Percentiles rank a stretch among this genome's conserved stretches.
Conservation (phyloP, 2,329 filamentous ascomycete genomes). For the Curvularia spicifera region DNA sequence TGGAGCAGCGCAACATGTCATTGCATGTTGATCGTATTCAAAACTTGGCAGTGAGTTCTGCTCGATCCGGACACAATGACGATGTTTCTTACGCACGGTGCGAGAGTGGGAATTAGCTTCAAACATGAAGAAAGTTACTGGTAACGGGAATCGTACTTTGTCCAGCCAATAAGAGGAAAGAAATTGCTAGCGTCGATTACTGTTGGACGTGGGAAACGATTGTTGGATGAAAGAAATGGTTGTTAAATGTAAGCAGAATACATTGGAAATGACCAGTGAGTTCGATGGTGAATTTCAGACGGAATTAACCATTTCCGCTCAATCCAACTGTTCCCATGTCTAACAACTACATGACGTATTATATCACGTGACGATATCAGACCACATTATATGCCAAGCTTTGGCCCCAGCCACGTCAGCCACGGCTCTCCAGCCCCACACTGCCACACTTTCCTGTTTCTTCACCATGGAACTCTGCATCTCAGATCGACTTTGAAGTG, state of each 20-base stretch:
- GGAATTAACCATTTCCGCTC: too few relatives aligned
- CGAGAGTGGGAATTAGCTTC: conserved; percentile 4
- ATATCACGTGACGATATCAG: not conserved
- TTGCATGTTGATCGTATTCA: not conserved
- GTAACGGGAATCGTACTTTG: not conserved
- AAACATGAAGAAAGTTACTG: not conserved
- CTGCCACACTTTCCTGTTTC: not conserved
- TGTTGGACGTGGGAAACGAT: not conserved
- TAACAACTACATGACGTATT: too few relatives aligned
- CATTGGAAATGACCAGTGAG: too few relatives aligned
- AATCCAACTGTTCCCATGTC: too few relatives aligned
- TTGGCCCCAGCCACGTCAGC: conserved; percentile 15
- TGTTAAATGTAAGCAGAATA: not conserved
- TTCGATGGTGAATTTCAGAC: too few relatives aligned
- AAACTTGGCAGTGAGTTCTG: conserved; percentile 10
- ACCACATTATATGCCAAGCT: conserved; percentile 2
- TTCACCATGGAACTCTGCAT: not conserved
- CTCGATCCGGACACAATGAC: conserved; percentile 21
- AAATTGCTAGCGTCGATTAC: not conserved
- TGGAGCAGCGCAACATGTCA: conserved; percentile 16
- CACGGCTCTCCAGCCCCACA: conserved; percentile 7
- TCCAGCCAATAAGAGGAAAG: not conserved
- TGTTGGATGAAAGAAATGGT: not conserved
- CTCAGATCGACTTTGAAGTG: conserved; percentile 1
- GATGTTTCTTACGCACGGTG: conserved; percentile 20